Evolutionary conservation across 1,284 basidiomycete genomes (phyloP), one percentile per base, ranked within the genome.

Genomic region (Mycosarcoma maydis): DNA sequence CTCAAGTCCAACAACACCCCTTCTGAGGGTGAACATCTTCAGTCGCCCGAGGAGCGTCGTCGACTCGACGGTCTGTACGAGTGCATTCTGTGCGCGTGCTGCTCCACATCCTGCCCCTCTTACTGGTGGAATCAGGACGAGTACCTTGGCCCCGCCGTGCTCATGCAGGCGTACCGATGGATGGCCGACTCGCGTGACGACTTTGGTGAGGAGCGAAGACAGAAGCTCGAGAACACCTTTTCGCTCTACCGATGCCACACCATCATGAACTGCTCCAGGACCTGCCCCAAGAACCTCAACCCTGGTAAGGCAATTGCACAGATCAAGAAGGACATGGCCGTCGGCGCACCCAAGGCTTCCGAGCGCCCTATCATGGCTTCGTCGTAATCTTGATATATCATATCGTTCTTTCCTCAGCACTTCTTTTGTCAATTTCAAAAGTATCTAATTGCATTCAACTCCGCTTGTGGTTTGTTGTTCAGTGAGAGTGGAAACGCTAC

Each of bases 111-210:
- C 46, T 98, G 94, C 87, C 74, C 77, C 61, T 88, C 87, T 56
- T 97, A 98, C 85, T 98, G 95, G 95, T 98, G 95, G 95, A 98
- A 98, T 85, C 92, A 95, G 85, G 94, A 98, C 82, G 90, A 94
- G 84, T 98, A 98, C 84, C 90, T 98, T 44, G 94, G 95, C 43
- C 95, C 95, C 6, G 95, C 94, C 9, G 94, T 94, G 0, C 86
- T 98, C 75, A 94, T 97, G 93, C 83, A 84, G 75, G 83, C 83
- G n/a, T 84, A 84, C 80, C 87, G 94, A 76, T 98, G 95, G 95
- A 96, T 98, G 83, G 94, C 94, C 10, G 95, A 98, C 83, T 96
- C 93, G 60, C 86, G 94, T 76, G 95, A 98, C 82, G 83, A 88
- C 29, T 88, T 92, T 81, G 87, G 87, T 17, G 88, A 88, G 6